phyloP scores from a whole-genome alignment of 2,329 filamentous ascomycete genomes.

The Triangularia verruculosa region DNA sequence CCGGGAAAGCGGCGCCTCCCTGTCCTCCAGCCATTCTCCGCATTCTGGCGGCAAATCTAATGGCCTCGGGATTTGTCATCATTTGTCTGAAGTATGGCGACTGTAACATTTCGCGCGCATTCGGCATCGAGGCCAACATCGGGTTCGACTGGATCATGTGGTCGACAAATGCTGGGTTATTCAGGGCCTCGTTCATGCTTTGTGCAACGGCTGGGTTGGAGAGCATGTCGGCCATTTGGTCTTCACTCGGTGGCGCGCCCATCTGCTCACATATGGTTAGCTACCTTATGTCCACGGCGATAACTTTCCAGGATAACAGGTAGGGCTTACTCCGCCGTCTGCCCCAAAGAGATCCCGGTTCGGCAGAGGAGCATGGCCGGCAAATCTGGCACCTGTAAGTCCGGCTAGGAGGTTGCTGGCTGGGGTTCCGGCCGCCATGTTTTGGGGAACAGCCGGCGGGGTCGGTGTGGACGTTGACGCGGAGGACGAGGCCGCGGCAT shows the following conservation, averaged over 20 bases:
- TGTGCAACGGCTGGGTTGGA: conserved; percentile 83
- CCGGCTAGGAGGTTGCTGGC: conserved; percentile 88
- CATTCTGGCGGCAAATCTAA: conserved; percentile 80
- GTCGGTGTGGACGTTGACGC: conserved; percentile 44
- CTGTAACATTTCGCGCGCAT: conserved; percentile 79
- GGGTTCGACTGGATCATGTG: conserved; percentile 94
- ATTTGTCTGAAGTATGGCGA: conserved; percentile 87
- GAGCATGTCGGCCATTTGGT: conserved; percentile 80
- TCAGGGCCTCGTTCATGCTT: conserved; percentile 89
- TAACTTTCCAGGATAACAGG: background rate
- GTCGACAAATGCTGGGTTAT: conserved; percentile 91
- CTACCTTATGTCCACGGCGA: conserved; percentile 16
- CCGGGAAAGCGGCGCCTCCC: conserved; percentile 67
- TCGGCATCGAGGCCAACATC: conserved; percentile 69
- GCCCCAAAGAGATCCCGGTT: conserved; percentile 87
- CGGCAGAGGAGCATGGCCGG: conserved; percentile 85
- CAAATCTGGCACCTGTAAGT: conserved; percentile 88
- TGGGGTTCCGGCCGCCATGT: conserved; percentile 72
- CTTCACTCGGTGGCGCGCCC: conserved; percentile 79
- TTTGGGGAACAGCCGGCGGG: conserved; percentile 64
- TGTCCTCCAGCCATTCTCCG: conserved; percentile 64
- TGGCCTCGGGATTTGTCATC: conserved; percentile 85
- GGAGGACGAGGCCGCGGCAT: conserved; percentile 49
- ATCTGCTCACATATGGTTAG: conserved; percentile 56
- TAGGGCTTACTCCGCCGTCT: conserved; percentile 78